These are phyloP conservation scores for Hericium rajendrae DNA, from an alignment of 768 basidiomycete genomes.

Conservation along the genomic window DNA sequence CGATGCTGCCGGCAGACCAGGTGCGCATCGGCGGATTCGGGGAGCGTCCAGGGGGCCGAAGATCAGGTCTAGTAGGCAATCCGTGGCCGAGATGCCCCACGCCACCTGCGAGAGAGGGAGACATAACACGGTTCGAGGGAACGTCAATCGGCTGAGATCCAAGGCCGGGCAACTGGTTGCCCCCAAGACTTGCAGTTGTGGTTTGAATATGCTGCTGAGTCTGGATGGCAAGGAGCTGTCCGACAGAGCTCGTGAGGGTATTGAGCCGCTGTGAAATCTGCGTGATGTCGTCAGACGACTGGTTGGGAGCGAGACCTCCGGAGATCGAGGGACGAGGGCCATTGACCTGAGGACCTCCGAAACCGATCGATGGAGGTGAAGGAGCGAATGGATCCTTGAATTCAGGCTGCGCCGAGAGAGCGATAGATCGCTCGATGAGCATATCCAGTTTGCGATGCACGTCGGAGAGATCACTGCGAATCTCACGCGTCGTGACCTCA, in stretches of 20 bases:
- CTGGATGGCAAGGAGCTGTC: slow-evolving; percentile 73
- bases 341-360: slow-evolving; percentile 23
- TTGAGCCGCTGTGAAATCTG: slow-evolving; percentile 72
- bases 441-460: slow-evolving; percentile 71
- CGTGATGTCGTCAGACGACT: slow-evolving; percentile 62
- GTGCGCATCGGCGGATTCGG: slow-evolving; percentile 70
- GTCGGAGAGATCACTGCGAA: slow-evolving; percentile 65
- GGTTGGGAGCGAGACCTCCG: slow-evolving; percentile 64
- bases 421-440: slow-evolving; percentile 59
- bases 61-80: slow-evolving; percentile 54
- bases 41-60: slow-evolving; percentile 48
- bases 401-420: slow-evolving; percentile 38
- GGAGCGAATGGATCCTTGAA: slow-evolving; percentile 77
- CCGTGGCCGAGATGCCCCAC: slow-evolving; percentile 45
- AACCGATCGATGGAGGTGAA: slow-evolving; percentile 17
- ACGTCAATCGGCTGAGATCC: slow-evolving; percentile 29
- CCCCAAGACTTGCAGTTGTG: slow-evolving; percentile 17
- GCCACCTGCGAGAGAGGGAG: slow-evolving; percentile 30
- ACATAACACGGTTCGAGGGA: slow-evolving; percentile 32
- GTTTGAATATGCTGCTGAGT: slow-evolving; percentile 46
- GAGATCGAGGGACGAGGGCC: slow-evolving; percentile 55
- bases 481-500: slow-evolving; percentile 60
- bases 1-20: slow-evolving; percentile 77
- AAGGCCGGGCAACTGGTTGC: slow-evolving; percentile 20
- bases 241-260: slow-evolving; percentile 75